These are phyloP conservation scores for rapeseed (Brassica napus) DNA, from an alignment of 345 rosid species.

Conservation along the genomic window DNA sequence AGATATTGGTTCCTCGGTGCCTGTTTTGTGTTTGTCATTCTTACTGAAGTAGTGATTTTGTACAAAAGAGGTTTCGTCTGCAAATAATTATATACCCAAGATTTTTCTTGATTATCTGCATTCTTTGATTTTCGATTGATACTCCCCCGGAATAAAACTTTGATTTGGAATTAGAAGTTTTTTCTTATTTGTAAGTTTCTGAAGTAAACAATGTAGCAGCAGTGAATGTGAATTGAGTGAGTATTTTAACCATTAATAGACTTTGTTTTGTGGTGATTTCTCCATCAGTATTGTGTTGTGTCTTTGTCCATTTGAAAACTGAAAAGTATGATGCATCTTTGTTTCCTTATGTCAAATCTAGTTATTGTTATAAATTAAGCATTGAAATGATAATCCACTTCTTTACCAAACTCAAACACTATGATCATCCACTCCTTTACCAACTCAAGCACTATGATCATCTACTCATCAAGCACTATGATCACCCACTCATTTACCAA, in stretches of 20 bases:
- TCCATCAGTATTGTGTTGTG: background rate
- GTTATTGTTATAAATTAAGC: background rate
- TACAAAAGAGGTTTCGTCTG: constrained; percentile 33
- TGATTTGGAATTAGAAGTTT: constrained; percentile 1
- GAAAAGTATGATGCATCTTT: background rate
- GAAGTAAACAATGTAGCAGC: constrained; percentile 9
- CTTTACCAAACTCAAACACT: too few species aligned
- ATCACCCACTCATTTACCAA: too few species aligned
- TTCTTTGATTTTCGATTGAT: constrained; percentile 24
- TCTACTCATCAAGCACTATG: too few species aligned
- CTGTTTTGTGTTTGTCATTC: constrained; percentile 26
- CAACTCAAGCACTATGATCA: too few species aligned
- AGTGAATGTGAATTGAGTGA: constrained; percentile 15
- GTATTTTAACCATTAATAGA: background rate
- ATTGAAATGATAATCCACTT: too few species aligned
- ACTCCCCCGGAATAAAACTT: constrained; percentile 7
- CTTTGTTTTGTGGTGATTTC: background rate
- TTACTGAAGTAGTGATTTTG: constrained; percentile 32
- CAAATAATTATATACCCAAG: constrained; percentile 31
- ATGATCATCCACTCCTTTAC: too few species aligned
- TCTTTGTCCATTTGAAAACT: background rate
- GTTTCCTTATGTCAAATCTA: background rate
- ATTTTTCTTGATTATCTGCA: constrained; percentile 25
- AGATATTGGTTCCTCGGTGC: constrained; percentile 3
- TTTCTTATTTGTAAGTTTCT: constrained; percentile 3